Base-by-base conservation (phyloP, 805 yeast genomes). In the Spathaspora girioi region DNA sequence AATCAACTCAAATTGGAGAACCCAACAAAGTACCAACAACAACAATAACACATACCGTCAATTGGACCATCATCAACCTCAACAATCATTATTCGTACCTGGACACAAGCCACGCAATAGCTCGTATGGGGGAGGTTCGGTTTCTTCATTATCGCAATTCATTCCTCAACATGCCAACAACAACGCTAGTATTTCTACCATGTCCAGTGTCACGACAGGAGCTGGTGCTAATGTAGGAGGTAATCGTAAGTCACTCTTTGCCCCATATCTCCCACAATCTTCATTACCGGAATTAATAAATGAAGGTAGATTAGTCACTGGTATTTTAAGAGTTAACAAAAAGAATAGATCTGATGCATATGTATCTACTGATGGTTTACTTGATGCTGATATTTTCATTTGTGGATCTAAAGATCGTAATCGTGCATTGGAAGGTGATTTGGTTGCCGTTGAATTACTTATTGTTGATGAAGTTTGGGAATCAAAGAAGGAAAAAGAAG, bases 331-430 rank as follows among this genome's bases (percentile, higher is more conserved):
- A 57, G 99, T 94, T 43, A 94, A 94, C 72, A 92, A 91, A 69
- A 94, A 94, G 69, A 94, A 94, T 67, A 80, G 99, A 61, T 90
- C 97, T 1, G 98, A 94, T 70, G 99, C 99, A 0, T 94, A 96
- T 70, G 98, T 94, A n/a, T 84, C 97, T 6, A 93, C 98, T 0
- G 97, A 92, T 66, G 97, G 97, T 1, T 79, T 92, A 31, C 78
- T 94, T 56, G 99, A 94, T 69, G 96, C 99, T 0, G 99, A 94
- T 68, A 90, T 94, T 54, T 94, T 91, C 64, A 94, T 94, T 58
- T 94, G 98, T 74, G 99, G 99, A 10, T 92, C 98, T 10, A 94
- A 94, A 67, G 99, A 94, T 70, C 87, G 99, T 67, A 94, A 94
- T 69, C 84, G 99, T 66, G 98, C 99, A 1, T 75, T 94, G 50